Percentiles rank a stretch among this genome's conserved stretches.
phyloP scores from a whole-genome alignment of 2,329 filamentous ascomycete species.

The Mariannaea elegans region DNA sequence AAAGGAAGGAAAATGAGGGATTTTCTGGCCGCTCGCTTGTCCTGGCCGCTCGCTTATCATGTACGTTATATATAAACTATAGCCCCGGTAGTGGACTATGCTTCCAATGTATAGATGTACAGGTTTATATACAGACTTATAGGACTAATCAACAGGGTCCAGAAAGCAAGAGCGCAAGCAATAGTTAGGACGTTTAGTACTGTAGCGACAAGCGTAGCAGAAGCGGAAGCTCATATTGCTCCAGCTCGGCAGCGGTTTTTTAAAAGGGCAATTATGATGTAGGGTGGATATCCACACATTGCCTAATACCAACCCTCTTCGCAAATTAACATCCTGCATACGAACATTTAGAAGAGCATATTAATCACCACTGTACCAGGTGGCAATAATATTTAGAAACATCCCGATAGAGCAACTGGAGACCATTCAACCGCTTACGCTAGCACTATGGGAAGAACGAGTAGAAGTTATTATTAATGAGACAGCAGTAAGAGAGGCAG shows the following conservation, averaged over 20 bases:
- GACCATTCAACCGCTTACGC: slow-evolving; percentile 22
- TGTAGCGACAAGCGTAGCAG: slow-evolving; percentile 29
- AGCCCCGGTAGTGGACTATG: slow-evolving; percentile 35
- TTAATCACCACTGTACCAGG: slow-evolving; percentile 12
- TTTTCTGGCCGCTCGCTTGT: too few relatives aligned
- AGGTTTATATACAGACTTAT: slow-evolving; percentile 15
- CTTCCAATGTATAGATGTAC: slow-evolving; percentile 36
- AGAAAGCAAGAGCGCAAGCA: background rate
- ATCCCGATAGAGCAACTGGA: slow-evolving; percentile 14
- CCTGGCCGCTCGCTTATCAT: too few relatives aligned
- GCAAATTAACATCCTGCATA: slow-evolving; percentile 3
- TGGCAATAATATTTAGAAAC: background rate
- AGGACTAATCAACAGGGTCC: background rate
- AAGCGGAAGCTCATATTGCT: slow-evolving; percentile 31
- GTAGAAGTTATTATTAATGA: slow-evolving; percentile 4
- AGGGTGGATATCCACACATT: slow-evolving; percentile 11
- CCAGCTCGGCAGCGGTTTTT: slow-evolving; percentile 22
- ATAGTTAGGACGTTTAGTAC: slow-evolving; percentile 19
- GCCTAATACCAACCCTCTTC: slow-evolving; percentile 9
- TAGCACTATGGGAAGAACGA: slow-evolving; percentile 15
- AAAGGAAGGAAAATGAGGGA: too few relatives aligned
- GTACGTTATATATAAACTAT: too few relatives aligned
- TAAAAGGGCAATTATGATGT: slow-evolving; percentile 23
- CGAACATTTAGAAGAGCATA: slow-evolving; percentile 9
- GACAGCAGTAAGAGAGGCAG: background rate